Evolutionary conservation across 805 yeast species (phyloP).

Genomic region (Yarrowia sp.): DNA sequence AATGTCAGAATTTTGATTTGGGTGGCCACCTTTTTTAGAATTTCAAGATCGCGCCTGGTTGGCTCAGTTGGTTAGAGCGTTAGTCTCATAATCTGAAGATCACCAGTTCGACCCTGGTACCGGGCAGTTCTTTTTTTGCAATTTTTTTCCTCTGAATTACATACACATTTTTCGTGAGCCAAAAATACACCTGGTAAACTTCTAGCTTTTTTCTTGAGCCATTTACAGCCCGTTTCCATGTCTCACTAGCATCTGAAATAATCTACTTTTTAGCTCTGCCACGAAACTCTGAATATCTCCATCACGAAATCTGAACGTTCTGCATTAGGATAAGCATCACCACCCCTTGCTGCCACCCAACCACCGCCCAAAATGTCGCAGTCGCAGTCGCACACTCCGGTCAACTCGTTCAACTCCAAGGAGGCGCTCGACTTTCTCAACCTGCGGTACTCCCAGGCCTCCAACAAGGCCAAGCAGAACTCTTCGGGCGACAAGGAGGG

Average conservation of each 20-base stretch:
- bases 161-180: neutral
- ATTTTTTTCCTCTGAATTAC: neutral
- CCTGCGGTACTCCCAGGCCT: slow-evolving; percentile 33
- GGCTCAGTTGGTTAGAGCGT: slow-evolving; percentile 40
- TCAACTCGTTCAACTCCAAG: slow-evolving; percentile 37
- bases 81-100: slow-evolving; percentile 39
- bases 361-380: neutral
- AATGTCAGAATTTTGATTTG: neutral
- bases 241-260: neutral
- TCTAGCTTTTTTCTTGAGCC: too few species aligned
- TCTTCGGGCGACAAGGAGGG: slow-evolving; percentile 16
- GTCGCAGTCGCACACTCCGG: slow-evolving; percentile 32
- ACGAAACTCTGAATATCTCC: neutral
- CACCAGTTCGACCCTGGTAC: slow-evolving; percentile 39
- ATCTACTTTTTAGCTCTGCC: neutral
- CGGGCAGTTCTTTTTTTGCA: slow-evolving; percentile 22
- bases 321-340: slow-evolving; percentile 3
- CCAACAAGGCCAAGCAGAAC: slow-evolving; percentile 26
- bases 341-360: neutral
- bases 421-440: slow-evolving; percentile 32
- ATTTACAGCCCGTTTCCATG: neutral
- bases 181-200: too few species aligned
- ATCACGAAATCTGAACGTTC: slow-evolving; percentile 11
- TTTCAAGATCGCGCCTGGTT: slow-evolving; percentile 19
- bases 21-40: neutral